Percentiles rank a stretch among this genome's conserved stretches.
Conservation (phyloP, 2,329 filamentous ascomycete genomes). For the Botrytis fabae region DNA sequence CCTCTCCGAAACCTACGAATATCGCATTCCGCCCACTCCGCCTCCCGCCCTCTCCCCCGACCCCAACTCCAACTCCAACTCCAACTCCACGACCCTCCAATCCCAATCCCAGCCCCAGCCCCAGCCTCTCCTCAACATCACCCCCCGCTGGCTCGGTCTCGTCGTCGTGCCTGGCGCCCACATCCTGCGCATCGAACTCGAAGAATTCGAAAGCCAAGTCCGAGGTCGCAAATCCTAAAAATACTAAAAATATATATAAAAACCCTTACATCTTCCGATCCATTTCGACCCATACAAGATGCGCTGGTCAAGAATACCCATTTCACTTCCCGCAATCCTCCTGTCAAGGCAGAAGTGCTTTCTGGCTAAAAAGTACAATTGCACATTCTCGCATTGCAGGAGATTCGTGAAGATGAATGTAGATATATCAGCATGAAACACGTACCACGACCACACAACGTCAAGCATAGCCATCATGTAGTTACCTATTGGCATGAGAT, state of each 20-base stretch:
- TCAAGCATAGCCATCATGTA: neutral
- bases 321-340: neutral
- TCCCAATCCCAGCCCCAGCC: slow-evolving; percentile 6
- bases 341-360: neutral
- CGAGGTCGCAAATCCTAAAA: slow-evolving; percentile 12
- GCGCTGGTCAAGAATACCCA: too few relatives aligned
- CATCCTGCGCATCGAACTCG: slow-evolving; percentile 84
- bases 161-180: slow-evolving; percentile 86
- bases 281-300: neutral
- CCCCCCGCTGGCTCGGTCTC: slow-evolving; percentile 81
- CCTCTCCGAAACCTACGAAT: slow-evolving; percentile 83
- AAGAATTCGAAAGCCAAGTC: slow-evolving; percentile 63
- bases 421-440: neutral
- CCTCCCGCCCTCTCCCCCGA: slow-evolving; percentile 39
- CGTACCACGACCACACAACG: neutral
- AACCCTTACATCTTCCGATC: neutral
- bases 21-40: slow-evolving; percentile 67
- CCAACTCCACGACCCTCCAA: neutral
- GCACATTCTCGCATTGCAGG: neutral
- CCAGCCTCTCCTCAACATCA: slow-evolving; percentile 49
- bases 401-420: neutral
- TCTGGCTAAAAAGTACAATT: neutral
- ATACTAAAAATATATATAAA: too few relatives aligned
- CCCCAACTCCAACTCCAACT: neutral
- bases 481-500: too few relatives aligned